Percentiles rank a stretch among this genome's conserved stretches.
phyloP scores from a whole-genome alignment of 2,329 filamentous ascomycete species.

The Akanthomyces dipterigenus region DNA sequence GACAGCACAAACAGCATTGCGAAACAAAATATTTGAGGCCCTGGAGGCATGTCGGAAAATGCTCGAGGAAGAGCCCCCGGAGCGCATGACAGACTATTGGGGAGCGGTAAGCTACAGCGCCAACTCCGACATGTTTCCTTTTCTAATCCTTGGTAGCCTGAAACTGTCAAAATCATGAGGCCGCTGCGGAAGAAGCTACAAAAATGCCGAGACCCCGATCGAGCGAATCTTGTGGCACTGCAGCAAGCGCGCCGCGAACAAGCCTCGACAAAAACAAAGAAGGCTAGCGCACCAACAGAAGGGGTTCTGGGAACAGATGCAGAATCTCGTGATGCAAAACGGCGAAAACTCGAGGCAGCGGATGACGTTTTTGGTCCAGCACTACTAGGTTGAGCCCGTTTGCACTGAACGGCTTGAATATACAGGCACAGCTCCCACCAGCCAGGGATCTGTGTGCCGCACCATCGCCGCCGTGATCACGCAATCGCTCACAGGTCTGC shows the following conservation, averaged over 20 bases:
- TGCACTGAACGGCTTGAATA: neutral
- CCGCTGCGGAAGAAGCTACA: constrained; percentile 63
- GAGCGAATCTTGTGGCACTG: constrained; percentile 63
- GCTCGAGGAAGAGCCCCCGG: constrained; percentile 50
- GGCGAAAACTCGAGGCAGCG: constrained; percentile 35
- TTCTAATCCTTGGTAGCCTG: constrained; percentile 27
- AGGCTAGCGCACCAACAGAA: constrained; percentile 31
- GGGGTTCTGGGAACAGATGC: constrained; percentile 43
- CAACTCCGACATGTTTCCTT: neutral
- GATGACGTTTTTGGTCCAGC: constrained; percentile 44
- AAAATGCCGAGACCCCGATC: constrained; percentile 66
- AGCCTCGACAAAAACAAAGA: constrained; percentile 29
- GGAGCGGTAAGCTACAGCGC: constrained; percentile 34
- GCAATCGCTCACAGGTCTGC: neutral
- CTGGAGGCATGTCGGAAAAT: constrained; percentile 47
- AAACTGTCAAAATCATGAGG: constrained; percentile 40
- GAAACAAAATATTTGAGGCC: constrained; percentile 43
- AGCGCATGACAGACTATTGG: constrained; percentile 49
- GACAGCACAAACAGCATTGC: constrained; percentile 20
- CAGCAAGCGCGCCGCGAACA: constrained; percentile 58
- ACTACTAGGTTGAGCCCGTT: constrained; percentile 22
- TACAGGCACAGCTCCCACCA: neutral
- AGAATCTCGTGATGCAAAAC: constrained; percentile 35
- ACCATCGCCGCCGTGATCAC: neutral
- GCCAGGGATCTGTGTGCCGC: neutral